Percentiles rank a stretch among this genome's conserved stretches.
Conservation (phyloP, 2,329 filamentous ascomycete genomes). For the Alternaria burnsii region DNA sequence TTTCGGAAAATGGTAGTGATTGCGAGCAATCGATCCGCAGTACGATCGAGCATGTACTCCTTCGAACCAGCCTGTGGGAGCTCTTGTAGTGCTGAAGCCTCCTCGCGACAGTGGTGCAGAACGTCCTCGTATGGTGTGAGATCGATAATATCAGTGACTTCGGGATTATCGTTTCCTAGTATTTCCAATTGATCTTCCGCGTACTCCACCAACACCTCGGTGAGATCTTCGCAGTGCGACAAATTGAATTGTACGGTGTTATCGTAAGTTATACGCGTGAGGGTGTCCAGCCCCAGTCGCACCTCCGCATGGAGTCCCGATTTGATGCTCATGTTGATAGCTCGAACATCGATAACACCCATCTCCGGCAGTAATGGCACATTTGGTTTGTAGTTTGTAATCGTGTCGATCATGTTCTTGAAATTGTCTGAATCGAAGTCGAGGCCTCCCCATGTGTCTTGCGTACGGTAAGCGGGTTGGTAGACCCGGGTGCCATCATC, state of each 20-base stretch:
- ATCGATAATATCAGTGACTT: slow-evolving; percentile 86
- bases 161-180: slow-evolving; percentile 82
- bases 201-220: slow-evolving; percentile 88
- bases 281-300: slow-evolving; percentile 85
- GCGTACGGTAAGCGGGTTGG: slow-evolving; percentile 38
- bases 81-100: slow-evolving; percentile 76
- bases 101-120: slow-evolving; percentile 76
- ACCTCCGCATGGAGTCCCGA: slow-evolving; percentile 90
- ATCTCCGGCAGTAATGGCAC: slow-evolving; percentile 79
- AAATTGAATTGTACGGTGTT: slow-evolving; percentile 45
- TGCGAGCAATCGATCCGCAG: slow-evolving; percentile 86
- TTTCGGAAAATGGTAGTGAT: slow-evolving; percentile 94
- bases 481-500: slow-evolving; percentile 42
- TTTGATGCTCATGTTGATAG: slow-evolving; percentile 87
- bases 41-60: slow-evolving; percentile 83
- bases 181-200: slow-evolving; percentile 87
- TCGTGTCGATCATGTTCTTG: slow-evolving; percentile 74
- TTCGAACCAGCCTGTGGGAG: slow-evolving; percentile 76
- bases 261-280: slow-evolving; percentile 72
- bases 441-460: slow-evolving; percentile 45
- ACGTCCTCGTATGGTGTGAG: slow-evolving; percentile 89
- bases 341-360: slow-evolving; percentile 88
- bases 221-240: slow-evolving; percentile 72
- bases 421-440: slow-evolving; percentile 64
- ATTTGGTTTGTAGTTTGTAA: slow-evolving; percentile 75